These are phyloP conservation scores for Fusarium oligoseptatum DNA, from an alignment of 2,329 filamentous ascomycete genomes.

Conservation along the genomic window DNA sequence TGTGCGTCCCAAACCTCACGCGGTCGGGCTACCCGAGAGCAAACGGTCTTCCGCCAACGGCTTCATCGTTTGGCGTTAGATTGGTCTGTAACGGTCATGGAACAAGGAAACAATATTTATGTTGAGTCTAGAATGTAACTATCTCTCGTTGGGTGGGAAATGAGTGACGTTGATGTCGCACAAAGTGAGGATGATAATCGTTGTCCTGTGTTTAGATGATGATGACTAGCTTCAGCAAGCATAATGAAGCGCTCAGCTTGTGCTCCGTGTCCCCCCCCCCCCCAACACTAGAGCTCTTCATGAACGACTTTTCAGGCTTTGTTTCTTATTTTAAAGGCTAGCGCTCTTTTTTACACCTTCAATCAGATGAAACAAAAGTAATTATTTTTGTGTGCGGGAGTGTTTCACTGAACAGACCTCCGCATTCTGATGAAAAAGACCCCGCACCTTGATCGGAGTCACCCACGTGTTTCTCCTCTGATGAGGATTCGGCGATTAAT, in stretches of 20 bases:
- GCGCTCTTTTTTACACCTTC: accelerated
- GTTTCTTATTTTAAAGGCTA: neutral
- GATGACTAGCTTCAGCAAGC: too few relatives aligned
- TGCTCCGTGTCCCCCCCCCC: too few relatives aligned
- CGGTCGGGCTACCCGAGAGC: neutral
- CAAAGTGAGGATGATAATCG: too few relatives aligned
- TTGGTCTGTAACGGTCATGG: neutral
- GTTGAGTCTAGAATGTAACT: too few relatives aligned
- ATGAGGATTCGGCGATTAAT: neutral
- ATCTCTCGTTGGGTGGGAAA: too few relatives aligned
- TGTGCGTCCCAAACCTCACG: neutral
- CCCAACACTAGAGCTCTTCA: neutral
- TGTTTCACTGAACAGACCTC: neutral
- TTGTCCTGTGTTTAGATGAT: too few relatives aligned
- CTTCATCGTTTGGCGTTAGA: neutral
- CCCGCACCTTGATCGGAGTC: neutral
- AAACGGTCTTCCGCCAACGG: neutral
- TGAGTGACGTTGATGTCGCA: too few relatives aligned
- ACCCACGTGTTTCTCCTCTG: neutral
- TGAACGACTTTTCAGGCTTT: neutral
- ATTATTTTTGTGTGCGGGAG: neutral
- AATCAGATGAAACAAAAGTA: neutral
- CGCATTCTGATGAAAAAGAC: neutral
- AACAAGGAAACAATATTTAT: too few relatives aligned
- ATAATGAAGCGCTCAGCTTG: neutral